These are phyloP conservation scores for Penicillium digitatum DNA, from an alignment of 2,329 filamentous ascomycete species.

Conservation along the genomic window DNA sequence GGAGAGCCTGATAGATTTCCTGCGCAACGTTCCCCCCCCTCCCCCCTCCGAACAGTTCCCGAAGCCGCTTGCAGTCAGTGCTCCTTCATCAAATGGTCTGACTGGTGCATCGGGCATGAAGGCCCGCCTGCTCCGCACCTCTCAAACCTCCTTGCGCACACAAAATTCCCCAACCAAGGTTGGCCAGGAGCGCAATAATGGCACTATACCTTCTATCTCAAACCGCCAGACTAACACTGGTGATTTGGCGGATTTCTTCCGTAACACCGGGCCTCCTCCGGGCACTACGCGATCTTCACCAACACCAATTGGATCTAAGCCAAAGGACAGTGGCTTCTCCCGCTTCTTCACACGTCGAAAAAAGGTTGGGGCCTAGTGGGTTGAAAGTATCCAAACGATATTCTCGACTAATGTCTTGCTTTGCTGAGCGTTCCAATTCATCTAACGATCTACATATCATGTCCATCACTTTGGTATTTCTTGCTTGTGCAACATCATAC, in stretches of 20 bases:
- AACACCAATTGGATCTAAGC: slow-evolving; percentile 15
- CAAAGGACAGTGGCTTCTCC: slow-evolving; percentile 31
- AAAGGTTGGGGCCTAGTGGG: slow-evolving; percentile 26
- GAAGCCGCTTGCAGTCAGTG: slow-evolving; percentile 29
- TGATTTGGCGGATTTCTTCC: slow-evolving; percentile 70
- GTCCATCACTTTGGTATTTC: slow-evolving; percentile 22
- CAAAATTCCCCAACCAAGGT: slow-evolving; percentile 36
- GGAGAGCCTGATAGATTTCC: slow-evolving; percentile 49
- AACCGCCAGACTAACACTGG: slow-evolving; percentile 49
- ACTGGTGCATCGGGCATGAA: slow-evolving; percentile 29
- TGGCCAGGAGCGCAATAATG: slow-evolving; percentile 34
- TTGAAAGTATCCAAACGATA: background rate
- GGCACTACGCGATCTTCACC: slow-evolving; percentile 19
- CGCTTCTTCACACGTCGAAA: slow-evolving; percentile 36
- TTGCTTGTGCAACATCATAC: slow-evolving; percentile 4
- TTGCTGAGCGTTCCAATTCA: slow-evolving; percentile 22
- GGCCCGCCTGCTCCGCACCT: slow-evolving; percentile 33
- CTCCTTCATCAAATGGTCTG: slow-evolving; percentile 11
- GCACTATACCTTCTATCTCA: slow-evolving; percentile 21
- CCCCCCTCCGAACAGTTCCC: slow-evolving; percentile 33
- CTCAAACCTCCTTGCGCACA: slow-evolving; percentile 35
- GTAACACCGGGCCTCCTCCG: slow-evolving; percentile 62
- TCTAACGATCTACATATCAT: slow-evolving; percentile 25
- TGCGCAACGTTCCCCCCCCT: slow-evolving; percentile 45
- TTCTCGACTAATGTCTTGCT: slow-evolving; percentile 16